Base-by-base conservation (phyloP, 208 protist species). In the Novymonas esmeraldas region DNA sequence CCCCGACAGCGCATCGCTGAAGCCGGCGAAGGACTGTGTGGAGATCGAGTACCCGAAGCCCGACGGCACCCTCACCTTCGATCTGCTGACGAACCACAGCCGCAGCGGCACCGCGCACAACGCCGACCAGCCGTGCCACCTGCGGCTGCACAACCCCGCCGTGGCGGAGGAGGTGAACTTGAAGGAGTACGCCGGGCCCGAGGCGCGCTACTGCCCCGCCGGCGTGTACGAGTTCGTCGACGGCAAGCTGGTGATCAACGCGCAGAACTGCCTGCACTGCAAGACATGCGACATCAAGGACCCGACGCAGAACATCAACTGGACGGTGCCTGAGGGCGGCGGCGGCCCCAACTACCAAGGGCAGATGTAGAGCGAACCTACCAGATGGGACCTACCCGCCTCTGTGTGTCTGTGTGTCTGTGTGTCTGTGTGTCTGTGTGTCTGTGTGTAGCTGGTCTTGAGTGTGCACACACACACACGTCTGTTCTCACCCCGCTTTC, bases 221-320 rank as follows among this genome's bases (percentile, higher is more conserved):
- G 92, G 97, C 38, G 98, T 99, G 6, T 99, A 99, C 81, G 98
- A 97, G 68, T 95, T 87, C 52, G 76, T 92, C 14, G 74, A 94
- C 24, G 89, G 91, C 5, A 89, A 95, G 73, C 81, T 99, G 0
- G 84, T 97, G 39, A 99, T 99, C 59, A 99, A 99, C 79, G 93
- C 97, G 31, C 96, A 98, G 78, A 99, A 99, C 78, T 99, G 98
- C 84, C 79, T 99, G 11, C 98, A 99, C 87, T 99, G 98, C 89
- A 99, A 99, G 85, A 96, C 98, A 16, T 99, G 98, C 79, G 97
- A 98, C 73, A 99, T 99, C 65, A 99, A 99, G 73, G 97, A 98
- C 74, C 97, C 98, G 33, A 96, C 79, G 14, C 95, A 99, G 84
- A 98, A 99, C 73, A 99, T 99, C 60, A 83, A 99, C 68, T 99